Evolutionary conservation across 2,329 filamentous ascomycete species (phyloP), one percentile per base, ranked within the genome.

Genomic region (Zasmidium citrigriseum): DNA sequence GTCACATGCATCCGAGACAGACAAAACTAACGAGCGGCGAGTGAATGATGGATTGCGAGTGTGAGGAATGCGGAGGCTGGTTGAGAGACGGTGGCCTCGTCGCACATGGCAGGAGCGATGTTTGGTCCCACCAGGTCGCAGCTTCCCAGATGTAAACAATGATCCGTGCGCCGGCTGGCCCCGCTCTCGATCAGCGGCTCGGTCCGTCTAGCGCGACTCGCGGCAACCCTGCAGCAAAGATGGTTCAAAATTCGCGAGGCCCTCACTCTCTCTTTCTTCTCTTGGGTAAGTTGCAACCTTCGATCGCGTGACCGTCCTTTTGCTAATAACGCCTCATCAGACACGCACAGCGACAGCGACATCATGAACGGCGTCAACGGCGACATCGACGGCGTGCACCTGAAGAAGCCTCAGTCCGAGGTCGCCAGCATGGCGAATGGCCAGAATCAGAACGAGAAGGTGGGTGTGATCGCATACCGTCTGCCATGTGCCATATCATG

Each of bases 321-420:
- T 22, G 46, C 59, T 58, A 56, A 52, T 55, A 61, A 9, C 38
- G 29, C 18, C 54, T 46, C 49, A 7, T 53, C 24, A 48, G 46
- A 34, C 47, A 44, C 48, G 25, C 23, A 55, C 45, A 45, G 54
- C 56, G 67, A 70, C 76, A 83, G 72, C 67, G 95, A 95, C 91
- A 85, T 89, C 76, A 80, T 85, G 73, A 90, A 90, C 78, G 87
- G 87, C 71, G 79, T 85, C 72, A 73, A 77, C 64, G 79, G 81
- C 70, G 78, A 78, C 64, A 76, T 80, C 75, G 65, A 68, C 58
- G 64, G 60, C 58, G 63, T 68, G 27, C 51, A 57, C 48, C 59
- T 68, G 41, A 65, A 65, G 65, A 64, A 69, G 62, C 59, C 62
- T 22, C 55, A 61, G 55, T 51, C 74, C 59, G 74, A 77, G 63